A percentile compares a stretch with the other conserved stretches of the same genome.
Evolutionary conservation across 1,139 yeast species (phyloP).

Genomic region (Hansenula anomala): DNA sequence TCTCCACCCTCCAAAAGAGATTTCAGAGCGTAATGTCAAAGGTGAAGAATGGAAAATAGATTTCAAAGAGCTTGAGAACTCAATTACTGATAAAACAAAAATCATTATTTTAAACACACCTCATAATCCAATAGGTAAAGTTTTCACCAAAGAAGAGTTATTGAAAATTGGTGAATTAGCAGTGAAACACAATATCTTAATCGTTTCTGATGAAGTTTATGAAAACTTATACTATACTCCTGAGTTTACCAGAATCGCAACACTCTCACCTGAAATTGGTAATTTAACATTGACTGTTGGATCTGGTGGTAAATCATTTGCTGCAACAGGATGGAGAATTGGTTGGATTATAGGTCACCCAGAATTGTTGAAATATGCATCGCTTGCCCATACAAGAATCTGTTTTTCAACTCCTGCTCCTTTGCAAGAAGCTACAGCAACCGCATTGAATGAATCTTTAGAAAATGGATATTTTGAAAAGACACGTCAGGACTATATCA

Average conservation of each 20-base stretch:
- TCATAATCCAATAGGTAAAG: slow-evolving; percentile 94
- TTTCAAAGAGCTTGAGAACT: slow-evolving; percentile 65
- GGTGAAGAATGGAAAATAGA: slow-evolving; percentile 89
- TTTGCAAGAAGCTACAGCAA: slow-evolving; percentile 88
- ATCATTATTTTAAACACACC: slow-evolving; percentile 88
- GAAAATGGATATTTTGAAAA: slow-evolving; percentile 60
- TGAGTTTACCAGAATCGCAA: slow-evolving; percentile 77
- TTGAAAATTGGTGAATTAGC: slow-evolving; percentile 72
- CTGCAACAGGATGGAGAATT: slow-evolving; percentile 98
- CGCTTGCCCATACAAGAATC: slow-evolving; percentile 90
- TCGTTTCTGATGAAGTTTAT: slow-evolving; percentile 91
- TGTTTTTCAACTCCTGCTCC: slow-evolving; percentile 90
- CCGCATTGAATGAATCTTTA: slow-evolving; percentile 62
- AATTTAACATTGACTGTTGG: slow-evolving; percentile 86
- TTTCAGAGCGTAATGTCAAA: slow-evolving; percentile 55
- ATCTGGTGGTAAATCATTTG: slow-evolving; percentile 95
- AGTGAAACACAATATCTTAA: slow-evolving; percentile 72
- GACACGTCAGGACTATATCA: slow-evolving; percentile 61
- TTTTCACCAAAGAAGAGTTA: slow-evolving; percentile 73
- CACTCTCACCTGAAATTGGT: slow-evolving; percentile 71
- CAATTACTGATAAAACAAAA: slow-evolving; percentile 73
- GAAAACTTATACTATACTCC: slow-evolving; percentile 75
- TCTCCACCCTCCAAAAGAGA: slow-evolving; percentile 76
- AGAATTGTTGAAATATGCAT: slow-evolving; percentile 73
- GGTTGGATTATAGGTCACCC: slow-evolving; percentile 93